These are phyloP conservation scores for Fusarium concolor DNA, from an alignment of 2,329 filamentous ascomycete genomes.

Conservation along the genomic window DNA sequence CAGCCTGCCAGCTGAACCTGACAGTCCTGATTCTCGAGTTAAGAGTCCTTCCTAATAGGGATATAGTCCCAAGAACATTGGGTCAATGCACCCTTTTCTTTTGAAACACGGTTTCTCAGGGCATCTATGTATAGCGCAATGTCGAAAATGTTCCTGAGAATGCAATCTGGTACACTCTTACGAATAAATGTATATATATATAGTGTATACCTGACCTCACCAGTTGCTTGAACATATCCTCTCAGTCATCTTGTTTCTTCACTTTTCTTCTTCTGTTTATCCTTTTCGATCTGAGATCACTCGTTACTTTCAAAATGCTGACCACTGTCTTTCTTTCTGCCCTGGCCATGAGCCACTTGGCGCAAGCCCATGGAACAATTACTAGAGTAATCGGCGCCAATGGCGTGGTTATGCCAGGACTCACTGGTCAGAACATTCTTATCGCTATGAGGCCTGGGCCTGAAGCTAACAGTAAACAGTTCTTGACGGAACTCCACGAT, in stretches of 20 bases:
- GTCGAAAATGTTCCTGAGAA: background rate
- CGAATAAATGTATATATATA: background rate
- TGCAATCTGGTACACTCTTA: background rate
- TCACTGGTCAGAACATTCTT: background rate
- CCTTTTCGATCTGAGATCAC: too few relatives aligned
- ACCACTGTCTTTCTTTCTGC: background rate
- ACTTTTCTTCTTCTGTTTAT: background rate
- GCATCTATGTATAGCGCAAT: background rate
- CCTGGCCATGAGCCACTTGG: constrained; percentile 3
- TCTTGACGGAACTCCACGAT: constrained; percentile 14
- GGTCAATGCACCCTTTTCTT: background rate
- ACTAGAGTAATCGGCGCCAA: constrained; percentile 14
- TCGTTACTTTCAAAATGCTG: background rate
- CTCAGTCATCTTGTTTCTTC: background rate
- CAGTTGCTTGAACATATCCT: background rate
- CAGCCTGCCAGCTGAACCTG: background rate
- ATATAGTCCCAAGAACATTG: background rate
- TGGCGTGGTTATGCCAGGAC: constrained; percentile 8
- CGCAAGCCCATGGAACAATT: constrained; percentile 4
- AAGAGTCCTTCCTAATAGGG: background rate
- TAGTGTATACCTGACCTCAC: background rate
- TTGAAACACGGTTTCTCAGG: constrained; percentile 2
- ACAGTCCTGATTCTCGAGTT: background rate
- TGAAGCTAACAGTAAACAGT: background rate
- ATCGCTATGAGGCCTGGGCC: too few relatives aligned